Conservation (phyloP, 441 rosid species). For the Corymbia calophylla region DNA sequence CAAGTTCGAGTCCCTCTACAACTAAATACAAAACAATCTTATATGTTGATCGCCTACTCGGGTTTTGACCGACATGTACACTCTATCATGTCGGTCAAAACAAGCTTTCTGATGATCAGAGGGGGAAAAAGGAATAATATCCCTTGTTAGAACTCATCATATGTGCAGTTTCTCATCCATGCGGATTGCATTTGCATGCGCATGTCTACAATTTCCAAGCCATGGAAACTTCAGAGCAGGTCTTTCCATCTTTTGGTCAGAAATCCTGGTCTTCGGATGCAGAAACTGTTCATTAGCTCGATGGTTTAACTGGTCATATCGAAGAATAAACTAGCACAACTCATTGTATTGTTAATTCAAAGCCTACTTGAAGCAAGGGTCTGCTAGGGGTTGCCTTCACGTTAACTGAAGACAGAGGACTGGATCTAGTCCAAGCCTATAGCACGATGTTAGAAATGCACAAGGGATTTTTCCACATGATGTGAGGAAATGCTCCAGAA, state of each 20-base stretch:
- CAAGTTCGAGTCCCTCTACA: background rate
- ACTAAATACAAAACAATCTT: background rate
- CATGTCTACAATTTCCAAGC: background rate
- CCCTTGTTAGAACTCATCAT: background rate
- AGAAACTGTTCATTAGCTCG: background rate
- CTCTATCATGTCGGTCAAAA: background rate
- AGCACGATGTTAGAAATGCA: background rate
- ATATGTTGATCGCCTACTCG: background rate
- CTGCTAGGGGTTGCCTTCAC: background rate
- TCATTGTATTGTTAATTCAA: background rate
- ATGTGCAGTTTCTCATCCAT: background rate
- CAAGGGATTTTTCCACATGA: background rate
- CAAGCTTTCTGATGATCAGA: fast-evolving
- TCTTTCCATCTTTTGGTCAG: background rate
- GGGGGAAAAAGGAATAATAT: background rate
- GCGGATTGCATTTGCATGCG: background rate
- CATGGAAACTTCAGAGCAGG: background rate
- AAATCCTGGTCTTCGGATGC: background rate
- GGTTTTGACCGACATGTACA: background rate
- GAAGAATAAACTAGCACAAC: background rate
- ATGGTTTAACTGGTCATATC: background rate
- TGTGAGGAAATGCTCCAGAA: background rate
- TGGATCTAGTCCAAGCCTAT: background rate
- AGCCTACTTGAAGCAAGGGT: background rate
- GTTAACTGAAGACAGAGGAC: background rate